phyloP scores from a whole-genome alignment of 2,329 filamentous ascomycete species.

The Clarireedia paspali region DNA sequence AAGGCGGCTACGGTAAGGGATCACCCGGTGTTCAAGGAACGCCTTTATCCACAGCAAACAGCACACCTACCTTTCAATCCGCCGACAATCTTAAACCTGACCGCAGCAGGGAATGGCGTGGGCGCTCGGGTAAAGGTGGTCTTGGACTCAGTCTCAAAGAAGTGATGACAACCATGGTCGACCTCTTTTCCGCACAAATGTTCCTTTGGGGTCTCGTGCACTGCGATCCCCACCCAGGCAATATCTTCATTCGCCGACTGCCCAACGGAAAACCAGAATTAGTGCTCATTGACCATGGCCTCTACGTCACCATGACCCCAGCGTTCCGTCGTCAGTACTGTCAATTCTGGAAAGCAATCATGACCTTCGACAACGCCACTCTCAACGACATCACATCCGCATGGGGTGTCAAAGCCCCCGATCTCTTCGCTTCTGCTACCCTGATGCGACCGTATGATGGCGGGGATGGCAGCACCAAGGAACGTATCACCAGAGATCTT shows the following conservation, averaged over 20 bases:
- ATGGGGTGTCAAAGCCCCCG: slow-evolving; percentile 85
- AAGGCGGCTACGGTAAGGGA: slow-evolving; percentile 66
- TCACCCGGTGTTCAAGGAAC: slow-evolving; percentile 70
- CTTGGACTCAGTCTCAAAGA: slow-evolving; percentile 75
- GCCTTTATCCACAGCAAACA: slow-evolving; percentile 37
- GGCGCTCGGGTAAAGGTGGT: slow-evolving; percentile 64
- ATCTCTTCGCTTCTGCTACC: slow-evolving; percentile 87
- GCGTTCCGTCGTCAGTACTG: slow-evolving; percentile 81
- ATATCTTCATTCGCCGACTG: slow-evolving; percentile 87
- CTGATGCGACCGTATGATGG: slow-evolving; percentile 87
- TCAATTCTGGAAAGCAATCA: slow-evolving; percentile 85
- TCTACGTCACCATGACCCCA: slow-evolving; percentile 87
- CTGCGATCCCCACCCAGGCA: slow-evolving; percentile 94
- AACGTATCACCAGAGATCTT: slow-evolving; percentile 46
- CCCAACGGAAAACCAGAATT: slow-evolving; percentile 79
- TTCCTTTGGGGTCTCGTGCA: slow-evolving; percentile 95
- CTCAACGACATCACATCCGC: slow-evolving; percentile 62
- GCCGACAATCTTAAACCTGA: slow-evolving; percentile 67
- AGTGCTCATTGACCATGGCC: slow-evolving; percentile 92
- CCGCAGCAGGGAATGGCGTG: slow-evolving; percentile 68
- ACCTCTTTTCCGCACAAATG: slow-evolving; percentile 95
- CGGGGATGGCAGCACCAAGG: slow-evolving; percentile 63
- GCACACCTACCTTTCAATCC: slow-evolving; percentile 28
- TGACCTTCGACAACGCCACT: slow-evolving; percentile 86
- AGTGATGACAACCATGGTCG: slow-evolving; percentile 94